Percentiles rank a stretch among this genome's conserved stretches.
Evolutionary conservation across 345 rosid genomes (phyloP).

Genomic region (Dipteronia sinensis): DNA sequence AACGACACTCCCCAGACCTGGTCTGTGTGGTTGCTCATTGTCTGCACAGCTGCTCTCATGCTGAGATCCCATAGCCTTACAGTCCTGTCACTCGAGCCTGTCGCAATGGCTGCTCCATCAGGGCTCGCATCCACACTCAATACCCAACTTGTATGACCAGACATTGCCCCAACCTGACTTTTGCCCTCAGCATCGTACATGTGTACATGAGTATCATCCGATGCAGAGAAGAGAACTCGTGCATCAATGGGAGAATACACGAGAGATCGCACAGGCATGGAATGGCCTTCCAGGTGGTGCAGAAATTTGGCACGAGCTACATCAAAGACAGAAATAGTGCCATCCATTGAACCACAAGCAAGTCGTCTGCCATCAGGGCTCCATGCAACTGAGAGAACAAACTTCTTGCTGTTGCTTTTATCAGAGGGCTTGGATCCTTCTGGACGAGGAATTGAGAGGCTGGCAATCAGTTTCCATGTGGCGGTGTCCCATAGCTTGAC

Average conservation of each 20-base stretch:
- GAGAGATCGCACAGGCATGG: slow-evolving; percentile 90
- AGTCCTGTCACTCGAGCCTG: slow-evolving; percentile 93
- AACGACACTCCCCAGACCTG: slow-evolving; percentile 96
- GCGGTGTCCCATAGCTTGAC: slow-evolving; percentile 96
- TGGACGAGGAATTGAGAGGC: slow-evolving; percentile 78
- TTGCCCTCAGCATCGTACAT: slow-evolving; percentile 92
- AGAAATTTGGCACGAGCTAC: slow-evolving; percentile 79
- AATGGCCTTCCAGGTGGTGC: slow-evolving; percentile 89
- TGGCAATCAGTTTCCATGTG: slow-evolving; percentile 75
- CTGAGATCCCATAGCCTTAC: slow-evolving; percentile 95
- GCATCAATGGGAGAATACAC: slow-evolving; percentile 79
- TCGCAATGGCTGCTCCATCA: slow-evolving; percentile 80
- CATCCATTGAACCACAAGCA: slow-evolving; percentile 97
- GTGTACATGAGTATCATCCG: slow-evolving; percentile 89
- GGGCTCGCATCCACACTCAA: slow-evolving; percentile 92
- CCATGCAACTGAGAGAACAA: slow-evolving; percentile 90
- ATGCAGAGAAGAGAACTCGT: slow-evolving; percentile 75
- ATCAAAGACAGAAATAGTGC: slow-evolving; percentile 81
- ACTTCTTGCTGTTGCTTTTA: slow-evolving; percentile 85
- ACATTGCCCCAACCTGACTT: slow-evolving; percentile 69
- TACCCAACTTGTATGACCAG: slow-evolving; percentile 94
- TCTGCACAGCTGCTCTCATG: slow-evolving; percentile 92
- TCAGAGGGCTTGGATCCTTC: slow-evolving; percentile 81
- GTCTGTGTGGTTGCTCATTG: slow-evolving; percentile 85
- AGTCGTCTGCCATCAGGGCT: slow-evolving; percentile 80